Base-by-base conservation (phyloP, 345 rosid species). In the Euphorbia peplus region DNA sequence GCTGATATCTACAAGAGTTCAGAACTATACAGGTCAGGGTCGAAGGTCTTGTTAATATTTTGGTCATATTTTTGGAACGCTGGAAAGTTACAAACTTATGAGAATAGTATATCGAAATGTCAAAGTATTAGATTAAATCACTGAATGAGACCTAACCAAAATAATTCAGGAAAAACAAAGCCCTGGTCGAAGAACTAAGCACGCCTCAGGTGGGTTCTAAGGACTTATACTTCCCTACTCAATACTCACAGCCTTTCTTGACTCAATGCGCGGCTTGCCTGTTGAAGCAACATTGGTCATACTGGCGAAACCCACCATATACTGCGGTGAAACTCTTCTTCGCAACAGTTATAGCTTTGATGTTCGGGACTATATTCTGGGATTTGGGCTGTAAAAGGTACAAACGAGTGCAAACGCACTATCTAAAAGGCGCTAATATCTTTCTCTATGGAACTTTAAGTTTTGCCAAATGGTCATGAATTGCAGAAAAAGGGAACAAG, bases 281-380 rank as follows among this genome's bases (percentile, higher is more conserved):
- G 28, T 88, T 91, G 92, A 90, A 86, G 69, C 93, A 88, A 54
- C 78, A 80, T 44, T 78, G 75, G 81, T 90, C 96, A 41, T 90
- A 88, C 68, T 90, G 96, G 96, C 87, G 90, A 35, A 88, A 90
- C 72, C 83, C 95, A 0, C 74, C 74, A 5, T 86, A 90, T 75
- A 88, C 87, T 0, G 93, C 93, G 2, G 88, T 88, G 5, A 82
- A 90, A 65, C 72, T 87, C 50, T 83, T 86, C 68, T 85, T 86
- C 72, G 84, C 95, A 24, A 54, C 78, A 18, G 58, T 75, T 65
- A 83, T 82, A 14, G 89, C 84, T 47, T 67, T 88, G 74, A 72
- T 90, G 84, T 82, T 90, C 29, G 91, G 93, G 41, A 64, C 91
- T 15, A 65, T 90, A 83, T 90, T 81, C 75, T 88, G 95, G 97